Evolutionary conservation across 805 yeast genomes (phyloP).

Genomic region (Metschnikowia henanensis): DNA sequence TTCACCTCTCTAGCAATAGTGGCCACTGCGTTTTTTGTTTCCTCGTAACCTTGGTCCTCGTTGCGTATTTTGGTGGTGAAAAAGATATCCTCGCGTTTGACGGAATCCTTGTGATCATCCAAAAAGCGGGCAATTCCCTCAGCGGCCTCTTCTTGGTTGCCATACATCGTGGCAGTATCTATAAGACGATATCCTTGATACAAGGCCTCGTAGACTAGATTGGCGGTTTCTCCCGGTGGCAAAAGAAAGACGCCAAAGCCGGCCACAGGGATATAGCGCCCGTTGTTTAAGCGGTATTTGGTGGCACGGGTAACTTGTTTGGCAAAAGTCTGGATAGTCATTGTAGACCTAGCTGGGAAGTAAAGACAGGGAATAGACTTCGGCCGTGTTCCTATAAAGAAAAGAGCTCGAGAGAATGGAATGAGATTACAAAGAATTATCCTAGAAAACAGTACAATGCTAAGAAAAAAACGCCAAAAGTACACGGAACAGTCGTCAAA

Average conservation of each 20-base stretch:
- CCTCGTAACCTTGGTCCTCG: conserved; percentile 40
- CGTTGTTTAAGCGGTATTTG: conserved; percentile 19
- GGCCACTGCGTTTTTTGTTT: conserved; percentile 58
- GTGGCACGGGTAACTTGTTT: conserved; percentile 33
- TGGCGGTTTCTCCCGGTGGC: conserved; percentile 36
- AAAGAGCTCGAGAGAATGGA: too few relatives aligned
- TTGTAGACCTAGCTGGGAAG: conserved; percentile 8
- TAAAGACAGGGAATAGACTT: too few relatives aligned
- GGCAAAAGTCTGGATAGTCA: conserved; percentile 37
- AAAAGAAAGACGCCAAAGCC: conserved; percentile 57
- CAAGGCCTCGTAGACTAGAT: conserved; percentile 56
- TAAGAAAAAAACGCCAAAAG: too few relatives aligned
- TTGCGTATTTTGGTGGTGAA: conserved; percentile 36
- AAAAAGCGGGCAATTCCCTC: conserved; percentile 58
- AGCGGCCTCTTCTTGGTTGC: conserved; percentile 63
- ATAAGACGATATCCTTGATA: conserved; percentile 69
- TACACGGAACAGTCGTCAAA: too few relatives aligned
- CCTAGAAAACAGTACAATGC: too few relatives aligned
- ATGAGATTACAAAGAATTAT: too few relatives aligned
- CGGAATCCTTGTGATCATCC: conserved; percentile 31
- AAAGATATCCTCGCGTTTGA: conserved; percentile 34
- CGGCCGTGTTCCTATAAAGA: too few relatives aligned
- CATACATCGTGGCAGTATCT: conserved; percentile 69
- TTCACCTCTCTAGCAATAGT: conserved; percentile 53
- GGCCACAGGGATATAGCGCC: conserved; percentile 49